phyloP scores from a whole-genome alignment of 2,329 filamentous ascomycete species.

The Trichoderma semiorbis region DNA sequence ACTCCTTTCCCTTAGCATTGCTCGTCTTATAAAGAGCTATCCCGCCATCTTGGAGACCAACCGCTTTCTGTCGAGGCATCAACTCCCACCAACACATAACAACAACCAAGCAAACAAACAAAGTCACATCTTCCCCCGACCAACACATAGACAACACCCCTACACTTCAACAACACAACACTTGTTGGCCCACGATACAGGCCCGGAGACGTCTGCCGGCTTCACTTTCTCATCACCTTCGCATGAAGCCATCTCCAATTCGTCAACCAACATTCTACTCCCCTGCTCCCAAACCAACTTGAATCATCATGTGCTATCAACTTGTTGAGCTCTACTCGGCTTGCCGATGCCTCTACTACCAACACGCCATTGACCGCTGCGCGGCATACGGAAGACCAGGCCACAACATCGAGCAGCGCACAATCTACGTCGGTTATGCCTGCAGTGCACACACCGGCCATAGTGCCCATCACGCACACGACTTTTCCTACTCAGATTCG shows the following conservation, averaged over 20 bases:
- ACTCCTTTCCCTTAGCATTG: background rate
- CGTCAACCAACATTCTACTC: constrained; percentile 2
- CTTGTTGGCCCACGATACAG: constrained; percentile 14
- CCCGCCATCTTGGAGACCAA: constrained; percentile 2
- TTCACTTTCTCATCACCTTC: background rate
- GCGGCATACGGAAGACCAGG: constrained; percentile 68
- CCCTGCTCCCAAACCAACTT: constrained; percentile 1
- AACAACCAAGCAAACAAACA: background rate
- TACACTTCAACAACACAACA: background rate
- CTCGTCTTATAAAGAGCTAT: constrained; percentile 16
- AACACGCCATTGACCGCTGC: constrained; percentile 82
- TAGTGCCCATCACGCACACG: constrained; percentile 38
- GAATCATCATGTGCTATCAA: constrained; percentile 74
- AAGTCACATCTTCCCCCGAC: background rate
- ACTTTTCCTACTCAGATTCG: constrained; percentile 50
- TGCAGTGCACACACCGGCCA: constrained; percentile 47
- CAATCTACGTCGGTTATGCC: constrained; percentile 77
- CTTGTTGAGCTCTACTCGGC: constrained; percentile 81
- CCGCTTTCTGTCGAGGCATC: constrained; percentile 3
- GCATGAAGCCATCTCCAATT: background rate
- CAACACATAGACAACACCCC: background rate
- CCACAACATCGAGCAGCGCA: constrained; percentile 69
- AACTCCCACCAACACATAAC: background rate
- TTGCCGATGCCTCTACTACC: constrained; percentile 84
- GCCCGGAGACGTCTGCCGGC: background rate